phyloP scores from a whole-genome alignment of 2,329 filamentous ascomycete genomes.

The Colletotrichum orbiculare region DNA sequence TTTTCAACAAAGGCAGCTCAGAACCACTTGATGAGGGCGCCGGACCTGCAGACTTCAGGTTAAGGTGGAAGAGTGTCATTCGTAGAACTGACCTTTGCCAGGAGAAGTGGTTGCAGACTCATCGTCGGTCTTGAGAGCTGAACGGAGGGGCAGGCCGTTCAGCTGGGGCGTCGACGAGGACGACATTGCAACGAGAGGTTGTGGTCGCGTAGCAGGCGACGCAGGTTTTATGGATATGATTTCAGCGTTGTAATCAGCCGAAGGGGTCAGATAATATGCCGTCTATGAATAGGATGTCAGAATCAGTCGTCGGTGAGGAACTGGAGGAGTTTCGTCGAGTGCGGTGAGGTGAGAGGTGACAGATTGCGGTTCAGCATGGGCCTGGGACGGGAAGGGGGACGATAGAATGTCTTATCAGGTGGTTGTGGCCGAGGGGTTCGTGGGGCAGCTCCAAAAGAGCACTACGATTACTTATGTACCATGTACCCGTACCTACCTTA shows the following conservation, averaged over 20 bases:
- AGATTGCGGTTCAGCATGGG: slow-evolving; percentile 25
- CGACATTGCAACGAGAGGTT: slow-evolving; percentile 30
- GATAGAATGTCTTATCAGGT: slow-evolving; percentile 30
- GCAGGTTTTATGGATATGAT: slow-evolving; percentile 2
- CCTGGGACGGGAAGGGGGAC: background rate
- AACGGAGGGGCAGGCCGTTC: slow-evolving; percentile 48
- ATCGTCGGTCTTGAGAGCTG: slow-evolving; percentile 57
- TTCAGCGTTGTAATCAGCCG: background rate
- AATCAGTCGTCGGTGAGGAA: slow-evolving; percentile 22
- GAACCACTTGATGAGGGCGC: slow-evolving; percentile 33
- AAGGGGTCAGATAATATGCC: slow-evolving; percentile 2
- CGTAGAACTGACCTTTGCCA: slow-evolving; percentile 55
- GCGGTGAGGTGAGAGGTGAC: slow-evolving; percentile 28
- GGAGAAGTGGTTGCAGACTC: slow-evolving; percentile 53
- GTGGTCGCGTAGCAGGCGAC: background rate
- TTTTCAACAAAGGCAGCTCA: background rate
- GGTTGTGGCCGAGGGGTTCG: slow-evolving; percentile 23
- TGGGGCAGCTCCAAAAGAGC: slow-evolving; percentile 15
- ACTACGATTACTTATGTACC: too few species aligned
- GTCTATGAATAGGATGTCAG: background rate
- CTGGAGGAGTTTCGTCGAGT: slow-evolving; percentile 1
- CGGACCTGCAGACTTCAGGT: slow-evolving; percentile 27
- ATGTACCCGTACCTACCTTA: too few species aligned
- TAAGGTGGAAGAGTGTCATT: slow-evolving; percentile 6
- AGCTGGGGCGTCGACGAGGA: slow-evolving; percentile 30